phyloP scores from a whole-genome alignment of 257 asterid genomes.

The Sherardia arvensis region DNA sequence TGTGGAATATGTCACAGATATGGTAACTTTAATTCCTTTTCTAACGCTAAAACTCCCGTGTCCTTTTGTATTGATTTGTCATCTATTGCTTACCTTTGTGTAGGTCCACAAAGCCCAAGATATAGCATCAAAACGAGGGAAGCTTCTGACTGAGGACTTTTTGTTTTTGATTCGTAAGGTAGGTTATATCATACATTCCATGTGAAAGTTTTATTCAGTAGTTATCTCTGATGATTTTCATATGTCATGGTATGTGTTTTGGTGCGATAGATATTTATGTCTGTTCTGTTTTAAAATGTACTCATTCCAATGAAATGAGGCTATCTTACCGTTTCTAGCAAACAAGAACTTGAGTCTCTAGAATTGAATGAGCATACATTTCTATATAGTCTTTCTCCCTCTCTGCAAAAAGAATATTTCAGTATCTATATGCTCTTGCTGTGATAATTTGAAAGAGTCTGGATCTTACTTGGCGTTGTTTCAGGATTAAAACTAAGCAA shows the following conservation, averaged over 20 bases:
- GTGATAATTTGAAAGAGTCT: background rate
- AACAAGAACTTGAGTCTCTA: background rate
- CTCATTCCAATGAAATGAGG: background rate
- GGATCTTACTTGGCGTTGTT: background rate
- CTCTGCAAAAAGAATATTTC: background rate
- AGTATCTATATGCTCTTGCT: background rate
- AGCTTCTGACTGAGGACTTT: conserved; percentile 80
- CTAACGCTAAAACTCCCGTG: background rate
- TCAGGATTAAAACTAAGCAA: background rate
- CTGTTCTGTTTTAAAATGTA: background rate
- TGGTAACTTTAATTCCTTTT: conserved; percentile 35
- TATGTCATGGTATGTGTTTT: background rate
- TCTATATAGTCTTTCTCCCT: background rate
- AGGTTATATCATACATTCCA: background rate
- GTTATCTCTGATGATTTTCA: background rate
- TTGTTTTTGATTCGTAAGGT: conserved; percentile 80
- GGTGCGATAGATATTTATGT: background rate
- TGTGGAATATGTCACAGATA: conserved; percentile 85
- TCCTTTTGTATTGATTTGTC: background rate
- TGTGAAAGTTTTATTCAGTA: background rate
- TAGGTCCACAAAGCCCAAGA: conserved; percentile 95
- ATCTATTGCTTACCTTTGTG: background rate
- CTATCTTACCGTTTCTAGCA: background rate
- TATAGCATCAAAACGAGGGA: conserved; percentile 70
- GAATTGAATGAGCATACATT: background rate